These are phyloP conservation scores for Yamadazyma olivae DNA, from an alignment of 805 yeast species.

Conservation along the genomic window DNA sequence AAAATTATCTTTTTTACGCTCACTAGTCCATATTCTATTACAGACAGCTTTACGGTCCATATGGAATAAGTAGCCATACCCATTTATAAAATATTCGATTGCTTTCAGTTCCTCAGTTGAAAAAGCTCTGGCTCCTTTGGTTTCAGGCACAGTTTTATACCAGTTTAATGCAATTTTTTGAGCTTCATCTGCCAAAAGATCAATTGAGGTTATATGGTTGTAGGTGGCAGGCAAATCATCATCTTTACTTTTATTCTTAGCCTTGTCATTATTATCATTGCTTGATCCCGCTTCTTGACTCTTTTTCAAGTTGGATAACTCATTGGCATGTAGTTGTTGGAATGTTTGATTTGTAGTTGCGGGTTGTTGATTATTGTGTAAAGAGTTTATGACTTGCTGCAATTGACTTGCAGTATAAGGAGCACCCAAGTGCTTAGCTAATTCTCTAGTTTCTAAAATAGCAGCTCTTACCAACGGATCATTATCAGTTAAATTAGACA, in stretches of 20 bases:
- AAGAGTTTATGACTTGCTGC: slow-evolving; percentile 27
- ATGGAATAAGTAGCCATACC: slow-evolving; percentile 62
- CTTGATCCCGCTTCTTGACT: background rate
- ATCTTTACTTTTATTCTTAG: slow-evolving; percentile 11
- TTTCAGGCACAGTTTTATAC: slow-evolving; percentile 28
- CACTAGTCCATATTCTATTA: slow-evolving; percentile 83
- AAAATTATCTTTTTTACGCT: slow-evolving; percentile 80
- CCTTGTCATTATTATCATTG: background rate
- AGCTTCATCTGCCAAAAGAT: slow-evolving; percentile 33
- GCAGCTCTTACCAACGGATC: slow-evolving; percentile 70
- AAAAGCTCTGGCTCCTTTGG: slow-evolving; percentile 44
- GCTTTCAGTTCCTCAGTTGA: slow-evolving; percentile 65
- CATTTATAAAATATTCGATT: slow-evolving; percentile 67
- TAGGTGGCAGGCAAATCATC: slow-evolving; percentile 8
- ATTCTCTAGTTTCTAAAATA: slow-evolving; percentile 62
- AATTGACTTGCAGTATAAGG: slow-evolving; percentile 21
- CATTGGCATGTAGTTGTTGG: slow-evolving; percentile 1
- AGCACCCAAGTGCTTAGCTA: slow-evolving; percentile 38
- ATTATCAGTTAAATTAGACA: slow-evolving; percentile 45
- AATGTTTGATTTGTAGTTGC: background rate
- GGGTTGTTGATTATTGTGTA: slow-evolving; percentile 13
- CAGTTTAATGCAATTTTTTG: slow-evolving; percentile 31
- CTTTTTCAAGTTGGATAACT: background rate
- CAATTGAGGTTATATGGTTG: slow-evolving; percentile 26
- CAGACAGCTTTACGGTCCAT: slow-evolving; percentile 69